Evolutionary conservation across 495 filamentous ascomycete genomes (phyloP).

Genomic region (Immersiella caudata): DNA sequence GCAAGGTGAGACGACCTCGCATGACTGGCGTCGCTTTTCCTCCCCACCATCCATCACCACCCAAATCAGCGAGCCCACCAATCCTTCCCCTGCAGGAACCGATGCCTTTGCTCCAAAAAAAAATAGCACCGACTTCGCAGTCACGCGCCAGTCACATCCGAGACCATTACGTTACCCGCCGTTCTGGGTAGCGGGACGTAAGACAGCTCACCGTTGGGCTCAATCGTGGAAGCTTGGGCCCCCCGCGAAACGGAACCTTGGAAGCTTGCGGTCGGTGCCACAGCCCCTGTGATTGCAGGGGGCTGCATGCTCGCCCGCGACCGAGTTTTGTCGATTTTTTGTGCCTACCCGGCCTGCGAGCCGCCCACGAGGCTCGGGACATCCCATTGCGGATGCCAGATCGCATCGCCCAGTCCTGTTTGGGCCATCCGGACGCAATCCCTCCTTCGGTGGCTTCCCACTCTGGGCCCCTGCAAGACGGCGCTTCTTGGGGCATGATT

Average conservation of each 20-base stretch:
- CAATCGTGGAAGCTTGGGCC: background rate
- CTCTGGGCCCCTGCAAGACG: conserved; percentile 1
- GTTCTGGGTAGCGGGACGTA: background rate
- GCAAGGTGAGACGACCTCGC: background rate
- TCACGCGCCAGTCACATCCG: background rate
- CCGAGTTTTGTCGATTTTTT: conserved; percentile 5
- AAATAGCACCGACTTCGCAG: background rate
- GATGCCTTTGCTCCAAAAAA: conserved; percentile 7
- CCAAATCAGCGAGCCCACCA: background rate
- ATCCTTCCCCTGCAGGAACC: conserved; percentile 15
- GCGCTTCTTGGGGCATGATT: conserved; percentile 22
- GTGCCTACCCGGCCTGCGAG: conserved; percentile 12
- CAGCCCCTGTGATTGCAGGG: conserved; percentile 27
- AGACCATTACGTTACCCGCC: background rate
- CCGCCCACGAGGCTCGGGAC: conserved; percentile 28
- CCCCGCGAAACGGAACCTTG: conserved; percentile 12
- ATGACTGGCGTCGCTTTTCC: background rate
- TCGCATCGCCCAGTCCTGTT: conserved; percentile 27
- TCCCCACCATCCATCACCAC: background rate
- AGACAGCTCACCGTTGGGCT: background rate
- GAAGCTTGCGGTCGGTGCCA: background rate
- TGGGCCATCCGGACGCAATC: conserved; percentile 30
- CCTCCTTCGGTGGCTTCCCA: conserved; percentile 13
- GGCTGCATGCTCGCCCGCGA: conserved; percentile 23
- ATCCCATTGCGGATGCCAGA: conserved; percentile 29